Evolutionary conservation across 805 yeast species (phyloP), one percentile per base, ranked within the genome.

Genomic region (Sugiyamaella boreocaroliniensis): DNA sequence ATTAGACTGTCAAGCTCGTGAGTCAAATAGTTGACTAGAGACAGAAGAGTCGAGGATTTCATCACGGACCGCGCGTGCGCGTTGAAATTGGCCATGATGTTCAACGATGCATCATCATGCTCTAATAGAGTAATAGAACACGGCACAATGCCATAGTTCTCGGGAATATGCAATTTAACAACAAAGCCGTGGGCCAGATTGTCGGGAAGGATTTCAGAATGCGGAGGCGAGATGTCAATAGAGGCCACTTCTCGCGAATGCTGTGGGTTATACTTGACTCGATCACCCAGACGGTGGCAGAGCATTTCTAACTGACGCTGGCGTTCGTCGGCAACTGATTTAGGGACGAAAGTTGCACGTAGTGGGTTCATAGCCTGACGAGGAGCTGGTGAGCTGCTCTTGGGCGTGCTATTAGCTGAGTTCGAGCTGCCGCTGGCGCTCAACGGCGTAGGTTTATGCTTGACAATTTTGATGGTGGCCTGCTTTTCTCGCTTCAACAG

Each of bases 381-480:
- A 32, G 37, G 37, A 14, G 37, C 45, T n/a, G 46, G 14, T 2
- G 42, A 22, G n/a, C n/a, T 10, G 43, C 12, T 11, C 8, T n/a
- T 19, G n/a, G 29, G 3, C 48, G 14, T 32, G 15, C 42, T 14
- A 26, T 4, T 3, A 9, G 32, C n/a, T 19, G 42, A 46, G 26
- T 15, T 26, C 3, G 49, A 22, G 26, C 26, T n/a, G n/a, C 12
- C 5, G 52, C 10, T 9, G 42, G n/a, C 15, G n/a, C 47, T 50
- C 47, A 15, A 43, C 50, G 18, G 26, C 6, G 26, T 22, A 22
- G 53, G 16, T 2, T 45, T 43, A 16, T 49, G 51, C 58, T 73
- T 75, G 29, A 83, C 82, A 58, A 85, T 74, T 62, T 81, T 85
- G 54, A 85, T 69, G 0, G 87, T 82, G 19, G 77, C 79, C 43